Base-by-base conservation (phyloP, 176 grass and related monocot species). In the Triticum dicoccoides region DNA sequence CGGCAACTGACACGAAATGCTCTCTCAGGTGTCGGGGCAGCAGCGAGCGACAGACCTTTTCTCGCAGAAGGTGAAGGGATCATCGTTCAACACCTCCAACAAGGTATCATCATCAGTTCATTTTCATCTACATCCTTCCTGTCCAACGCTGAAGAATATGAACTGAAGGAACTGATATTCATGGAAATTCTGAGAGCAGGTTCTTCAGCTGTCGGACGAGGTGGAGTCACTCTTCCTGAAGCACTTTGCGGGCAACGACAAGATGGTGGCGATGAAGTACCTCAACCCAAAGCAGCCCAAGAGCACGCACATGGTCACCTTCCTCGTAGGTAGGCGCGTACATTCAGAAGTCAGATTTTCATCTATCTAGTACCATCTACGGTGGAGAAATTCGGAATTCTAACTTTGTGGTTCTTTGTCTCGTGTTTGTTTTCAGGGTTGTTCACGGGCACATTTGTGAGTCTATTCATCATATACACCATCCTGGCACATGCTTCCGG, bases 391-490 rank as follows among this genome's bases (percentile, higher is more conserved):
- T 66, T 2, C 1, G 15, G 7, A 3, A 2, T 33, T 56, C 52
- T 90, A 2, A 83, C 56, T 49, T 52, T 1, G 1, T 1, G 8
- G n/a, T 44, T 54, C 17, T 9, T 35, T 41, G 41, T 41, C 69
- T 78, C 13, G 30, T 58, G 15, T 64, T 85, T 11, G 11, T 11
- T 47, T 79, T 65, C 93, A 98, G 96, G 96, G 32, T 24, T 98
- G 62, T 98, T 98, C 76, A 98, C 96, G 6, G 96, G 96, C 25
- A 92, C 89, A 78, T 98, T 98, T 25, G 90, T 92, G 24, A 91
- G 90, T 0, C 69, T 98, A 2, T 98, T 98, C 80, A 80, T 86
- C 79, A 94, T 98, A 11, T 98, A 98, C 73, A 90, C 84, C n/a
- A 91, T 95, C 42, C 84, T 95, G 54, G 96, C 91, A 61, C 91